Evolutionary conservation across 1,284 basidiomycete species (phyloP).

Genomic region (Trametes hirsuta): DNA sequence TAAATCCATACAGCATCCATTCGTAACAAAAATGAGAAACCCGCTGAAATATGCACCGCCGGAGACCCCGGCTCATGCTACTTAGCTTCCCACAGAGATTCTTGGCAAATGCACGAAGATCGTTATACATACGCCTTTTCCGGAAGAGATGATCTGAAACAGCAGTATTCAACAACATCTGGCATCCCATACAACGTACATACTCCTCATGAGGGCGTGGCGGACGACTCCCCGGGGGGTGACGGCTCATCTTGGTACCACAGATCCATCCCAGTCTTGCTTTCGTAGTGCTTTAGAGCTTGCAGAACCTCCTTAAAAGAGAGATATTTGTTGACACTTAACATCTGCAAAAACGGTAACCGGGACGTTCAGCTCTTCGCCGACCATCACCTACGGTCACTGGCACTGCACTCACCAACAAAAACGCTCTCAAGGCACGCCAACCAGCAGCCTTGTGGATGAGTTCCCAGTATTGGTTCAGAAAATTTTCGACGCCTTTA

Average conservation of each 20-base stretch:
- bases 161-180: neutral
- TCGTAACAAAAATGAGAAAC: too few relatives aligned
- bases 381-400: too few relatives aligned
- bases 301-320: constrained; percentile 20
- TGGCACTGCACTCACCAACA: constrained; percentile 48
- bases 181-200: neutral
- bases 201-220: neutral
- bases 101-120: too few relatives aligned
- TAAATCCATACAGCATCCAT: too few relatives aligned
- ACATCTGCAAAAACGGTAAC: constrained; percentile 17
- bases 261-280: constrained; percentile 29
- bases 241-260: constrained; percentile 28
- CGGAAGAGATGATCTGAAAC: too few relatives aligned
- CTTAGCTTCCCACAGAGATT: too few relatives aligned
- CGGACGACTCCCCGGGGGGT: too few relatives aligned
- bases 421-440: constrained; percentile 60
- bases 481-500: constrained; percentile 53
- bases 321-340: constrained; percentile 28
- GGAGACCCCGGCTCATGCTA: too few relatives aligned
- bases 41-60: too few relatives aligned
- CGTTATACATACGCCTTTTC: too few relatives aligned
- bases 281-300: constrained; percentile 29
- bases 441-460: constrained; percentile 72
- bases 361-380: too few relatives aligned
- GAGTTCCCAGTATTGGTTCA: constrained; percentile 62